Evolutionary conservation across 768 basidiomycete genomes (phyloP).

Genomic region (Strobilomyces dryophilus): DNA sequence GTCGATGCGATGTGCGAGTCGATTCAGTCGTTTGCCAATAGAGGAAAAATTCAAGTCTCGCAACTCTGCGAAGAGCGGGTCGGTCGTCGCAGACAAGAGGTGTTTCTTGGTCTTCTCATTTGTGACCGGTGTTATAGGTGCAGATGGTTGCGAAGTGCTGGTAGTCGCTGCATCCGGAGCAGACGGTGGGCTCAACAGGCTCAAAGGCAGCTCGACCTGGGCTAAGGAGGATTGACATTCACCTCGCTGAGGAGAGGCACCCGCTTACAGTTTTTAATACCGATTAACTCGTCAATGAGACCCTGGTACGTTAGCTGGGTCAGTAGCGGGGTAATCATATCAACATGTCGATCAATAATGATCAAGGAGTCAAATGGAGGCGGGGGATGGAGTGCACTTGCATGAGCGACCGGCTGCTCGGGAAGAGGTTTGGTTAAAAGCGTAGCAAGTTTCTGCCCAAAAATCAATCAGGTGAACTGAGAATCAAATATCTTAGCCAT

Average conservation of each 20-base stretch:
- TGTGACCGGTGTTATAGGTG: constrained; percentile 48
- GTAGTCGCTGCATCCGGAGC: constrained; percentile 37
- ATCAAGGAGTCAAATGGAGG: constrained; percentile 81
- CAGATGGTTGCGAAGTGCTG: constrained; percentile 39
- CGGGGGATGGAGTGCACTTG: constrained; percentile 42
- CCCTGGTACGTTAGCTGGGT: constrained; percentile 98
- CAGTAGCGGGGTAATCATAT: constrained; percentile 93
- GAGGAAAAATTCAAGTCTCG: constrained; percentile 91
- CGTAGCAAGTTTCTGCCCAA: constrained; percentile 63
- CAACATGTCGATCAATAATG: constrained; percentile 83
- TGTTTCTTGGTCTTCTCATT: constrained; percentile 90
- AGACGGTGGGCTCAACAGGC: constrained; percentile 56
- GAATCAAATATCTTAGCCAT: constrained; percentile 14
- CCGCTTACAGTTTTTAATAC: constrained; percentile 80
- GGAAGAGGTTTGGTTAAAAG: constrained; percentile 61
- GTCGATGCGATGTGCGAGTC: constrained; percentile 78
- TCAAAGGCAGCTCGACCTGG: constrained; percentile 76
- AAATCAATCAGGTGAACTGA: constrained; percentile 9
- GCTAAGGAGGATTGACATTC: constrained; percentile 38
- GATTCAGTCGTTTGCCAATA: constrained; percentile 78
- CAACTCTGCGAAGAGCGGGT: constrained; percentile 78
- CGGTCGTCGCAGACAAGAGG: constrained; percentile 69
- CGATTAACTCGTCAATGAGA: constrained; percentile 87
- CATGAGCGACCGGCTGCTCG: constrained; percentile 36
- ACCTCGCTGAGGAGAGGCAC: background rate